Evolutionary conservation across 2,329 filamentous ascomycete genomes (phyloP), one percentile per base, ranked within the genome.

Genomic region (Blastomyces emzantsi): DNA sequence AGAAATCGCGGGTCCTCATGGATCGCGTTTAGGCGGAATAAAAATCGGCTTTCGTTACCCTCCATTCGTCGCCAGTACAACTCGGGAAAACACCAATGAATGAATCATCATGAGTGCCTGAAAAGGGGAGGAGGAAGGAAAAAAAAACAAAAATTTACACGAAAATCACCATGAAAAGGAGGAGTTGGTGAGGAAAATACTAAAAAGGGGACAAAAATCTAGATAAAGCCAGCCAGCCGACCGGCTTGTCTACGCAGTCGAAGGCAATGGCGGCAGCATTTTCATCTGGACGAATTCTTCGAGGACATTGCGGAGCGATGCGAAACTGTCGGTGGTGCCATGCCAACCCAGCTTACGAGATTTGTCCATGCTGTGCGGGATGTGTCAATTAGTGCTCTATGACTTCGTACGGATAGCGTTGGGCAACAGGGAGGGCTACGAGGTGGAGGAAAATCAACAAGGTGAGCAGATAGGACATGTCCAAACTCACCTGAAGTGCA

Each of bases 331-430:
- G 5, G 81, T 78, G 66, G 77, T 76, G 0, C 80, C 79, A 64
- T 75, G 75, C 74, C 77, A 82, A 0, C 80, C 80, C 65, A 80
- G 69, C 62, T 77, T 76, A 52, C 76, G 73, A 39, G 76, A 75
- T 68, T 81, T 81, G 64, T 77, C 77, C 76, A 79, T 79, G 49
- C 69, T 71, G 47, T 36, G 25, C 1, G 52, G 19, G 9, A 13
- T 2, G 30, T 36, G 6, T 22, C 19, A 56, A 30, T 56, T 15
- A 52, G 49, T 17, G 25, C 11, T 15, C 22, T 11, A 15, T 28
- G 25, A 13, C 33, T 33, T 39, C 19, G 33, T 8, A 55, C n/a
- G 36, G 2, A 36, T n/a, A 13, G 17, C 19, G 30, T 33, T 8
- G 17, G 4, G 8, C 8, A n/a, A 6, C 17, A 9, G 17, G 5